phyloP scores from a whole-genome alignment of 2,329 filamentous ascomycete genomes.

The Neospermospora avenae region DNA sequence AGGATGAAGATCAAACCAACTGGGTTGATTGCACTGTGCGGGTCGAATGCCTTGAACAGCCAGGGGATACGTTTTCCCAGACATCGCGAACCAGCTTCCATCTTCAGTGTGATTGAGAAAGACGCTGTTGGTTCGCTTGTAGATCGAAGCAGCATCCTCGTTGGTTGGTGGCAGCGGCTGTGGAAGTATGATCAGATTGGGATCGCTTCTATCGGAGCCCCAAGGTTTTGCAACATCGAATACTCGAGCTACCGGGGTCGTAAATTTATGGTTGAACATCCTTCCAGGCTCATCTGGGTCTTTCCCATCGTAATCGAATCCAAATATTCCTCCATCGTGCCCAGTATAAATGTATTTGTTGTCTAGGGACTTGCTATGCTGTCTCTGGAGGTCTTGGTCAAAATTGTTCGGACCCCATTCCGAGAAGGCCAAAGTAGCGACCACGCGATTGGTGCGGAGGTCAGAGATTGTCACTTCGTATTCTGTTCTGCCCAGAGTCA shows the following conservation, averaged over 20 bases:
- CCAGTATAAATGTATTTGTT: slow-evolving; percentile 84
- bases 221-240: slow-evolving; percentile 82
- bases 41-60: slow-evolving; percentile 65
- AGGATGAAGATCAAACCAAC: slow-evolving; percentile 45
- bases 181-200: slow-evolving; percentile 78
- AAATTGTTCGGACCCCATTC: slow-evolving; percentile 94
- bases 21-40: slow-evolving; percentile 51
- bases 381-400: slow-evolving; percentile 80
- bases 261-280: slow-evolving; percentile 66
- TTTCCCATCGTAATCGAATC: slow-evolving; percentile 60
- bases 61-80: slow-evolving; percentile 79
- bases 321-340: slow-evolving; percentile 80
- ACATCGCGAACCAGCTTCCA: slow-evolving; percentile 95
- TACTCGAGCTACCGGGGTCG: slow-evolving; percentile 77
- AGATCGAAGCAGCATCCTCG: slow-evolving; percentile 46
- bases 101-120: slow-evolving; percentile 82
- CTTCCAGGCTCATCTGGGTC: slow-evolving; percentile 37
- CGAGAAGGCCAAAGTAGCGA: slow-evolving; percentile 88
- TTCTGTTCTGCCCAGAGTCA: slow-evolving; percentile 81
- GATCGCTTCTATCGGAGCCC: slow-evolving; percentile 62
- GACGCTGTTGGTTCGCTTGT: slow-evolving; percentile 60
- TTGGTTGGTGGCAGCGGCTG: slow-evolving; percentile 68
- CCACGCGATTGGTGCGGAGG: slow-evolving; percentile 65
- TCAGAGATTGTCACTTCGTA: slow-evolving; percentile 87
- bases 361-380: slow-evolving; percentile 79